Base-by-base conservation (phyloP, 768 basidiomycete genomes). In the Nidula microcarpa region DNA sequence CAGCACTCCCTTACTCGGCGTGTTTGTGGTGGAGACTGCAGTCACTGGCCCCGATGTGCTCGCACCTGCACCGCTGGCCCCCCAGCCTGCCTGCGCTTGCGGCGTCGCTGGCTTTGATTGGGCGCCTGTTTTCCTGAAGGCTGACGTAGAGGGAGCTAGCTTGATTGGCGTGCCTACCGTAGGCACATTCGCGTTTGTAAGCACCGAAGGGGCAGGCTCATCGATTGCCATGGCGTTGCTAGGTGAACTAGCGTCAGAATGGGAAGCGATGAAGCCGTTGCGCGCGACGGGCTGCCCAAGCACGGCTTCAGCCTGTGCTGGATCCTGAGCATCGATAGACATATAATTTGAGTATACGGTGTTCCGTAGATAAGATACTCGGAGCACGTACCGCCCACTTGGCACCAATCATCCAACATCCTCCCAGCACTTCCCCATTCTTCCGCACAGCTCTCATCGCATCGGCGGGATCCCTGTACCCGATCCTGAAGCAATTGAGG, bases 361-460 rank as follows among this genome's bases (percentile, higher is more conserved):
- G 39, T 17, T 17, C 39, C 11, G 39, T 41, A 41, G 11, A 41
- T 41, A 41, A 17, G 16, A 41, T 41, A 13, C 16, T 11, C 39
- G 16, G 13, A 41, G 13, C 39, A 16, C 89, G 55, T 64, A 92
- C 91, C 30, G 88, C 87, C 86, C 86, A 91, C 66, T 92, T 92
- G 41, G 82, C 84, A 10, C 92, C 93, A 35, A 94, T 73, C 91
- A 94, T 94, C 77, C 82, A 90, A 47, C 75, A 78, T 4, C 87
- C 87, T 9, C 78, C 71, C 17, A 94, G 63, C 1, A 94, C 69
- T 48, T 94, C 91, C 2, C 93, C 93, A 58, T 87, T 94, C 69
- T 88, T 88, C 48, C 89, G 74, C 13, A 92, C 82, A 2, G 91
- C 90, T 9, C 92, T 76, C 56, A 89, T 67, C 0, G 91, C 92